These are phyloP conservation scores for Trametes punicea DNA, from an alignment of 768 basidiomycete genomes.

Conservation along the genomic window DNA sequence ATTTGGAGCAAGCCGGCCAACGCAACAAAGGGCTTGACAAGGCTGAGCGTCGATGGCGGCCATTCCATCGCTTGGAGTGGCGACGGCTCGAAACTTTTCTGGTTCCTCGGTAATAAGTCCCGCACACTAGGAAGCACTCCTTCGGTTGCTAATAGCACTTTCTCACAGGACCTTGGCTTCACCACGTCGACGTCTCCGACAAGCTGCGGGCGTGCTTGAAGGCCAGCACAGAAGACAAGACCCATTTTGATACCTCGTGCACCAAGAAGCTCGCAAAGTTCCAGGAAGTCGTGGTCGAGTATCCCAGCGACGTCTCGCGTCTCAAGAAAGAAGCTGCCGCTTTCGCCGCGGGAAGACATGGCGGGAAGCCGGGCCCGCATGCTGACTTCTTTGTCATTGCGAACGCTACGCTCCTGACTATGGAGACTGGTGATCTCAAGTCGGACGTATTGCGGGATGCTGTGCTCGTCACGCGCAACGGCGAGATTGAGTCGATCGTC, in stretches of 20 bases:
- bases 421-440: constrained; percentile 51
- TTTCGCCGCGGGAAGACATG: not conserved
- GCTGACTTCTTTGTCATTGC: constrained; percentile 53
- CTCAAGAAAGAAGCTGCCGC: constrained; percentile 49
- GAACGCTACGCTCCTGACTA: constrained; percentile 70
- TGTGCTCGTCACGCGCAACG: constrained; percentile 50
- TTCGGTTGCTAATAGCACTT: not conserved
- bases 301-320: constrained; percentile 58
- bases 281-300: constrained; percentile 56
- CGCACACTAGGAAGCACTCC: too few species aligned
- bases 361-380: constrained; percentile 24
- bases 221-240: constrained; percentile 45
- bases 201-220: constrained; percentile 47
- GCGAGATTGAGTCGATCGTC: constrained; percentile 44
- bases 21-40: constrained; percentile 55
- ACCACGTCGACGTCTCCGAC: constrained; percentile 56
- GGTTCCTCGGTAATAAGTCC: constrained; percentile 70
- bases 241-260: constrained; percentile 62
- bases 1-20: constrained; percentile 73
- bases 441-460: constrained; percentile 52
- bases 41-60: constrained; percentile 70
- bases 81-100: constrained; percentile 65
- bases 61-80: constrained; percentile 64
- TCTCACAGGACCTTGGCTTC: constrained; percentile 55
- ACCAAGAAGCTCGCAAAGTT: constrained; percentile 53